Conservation (phyloP, 768 basidiomycete genomes). For the Kwoniella dendrophila region DNA sequence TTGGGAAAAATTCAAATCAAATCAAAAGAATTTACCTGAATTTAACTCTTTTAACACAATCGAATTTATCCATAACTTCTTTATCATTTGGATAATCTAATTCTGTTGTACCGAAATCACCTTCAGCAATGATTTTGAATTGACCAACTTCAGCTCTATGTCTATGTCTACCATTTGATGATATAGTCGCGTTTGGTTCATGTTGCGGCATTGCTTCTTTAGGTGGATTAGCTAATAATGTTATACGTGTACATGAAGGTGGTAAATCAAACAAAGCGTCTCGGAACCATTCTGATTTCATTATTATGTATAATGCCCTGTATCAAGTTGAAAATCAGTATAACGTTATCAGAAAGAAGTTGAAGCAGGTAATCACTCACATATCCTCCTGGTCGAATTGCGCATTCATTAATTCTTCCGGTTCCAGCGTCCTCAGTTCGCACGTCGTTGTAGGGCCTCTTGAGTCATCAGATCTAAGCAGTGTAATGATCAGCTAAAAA, state of each 20-base stretch:
- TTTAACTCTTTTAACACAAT: constrained; percentile 68
- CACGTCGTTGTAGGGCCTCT: constrained; percentile 53
- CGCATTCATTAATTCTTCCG: constrained; percentile 78
- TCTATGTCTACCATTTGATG: constrained; percentile 22
- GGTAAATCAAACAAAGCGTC: constrained; percentile 91
- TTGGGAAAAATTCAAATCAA: neutral
- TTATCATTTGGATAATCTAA: constrained; percentile 95
- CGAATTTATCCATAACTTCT: constrained; percentile 87
- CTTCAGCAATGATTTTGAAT: constrained; percentile 77
- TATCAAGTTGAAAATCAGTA: neutral
- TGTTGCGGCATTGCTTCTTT: constrained; percentile 17
- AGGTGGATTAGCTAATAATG: constrained; percentile 75
- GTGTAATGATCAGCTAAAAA: neutral
- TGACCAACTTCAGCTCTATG: constrained; percentile 62
- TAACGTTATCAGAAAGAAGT: neutral
- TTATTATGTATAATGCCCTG: constrained; percentile 77
- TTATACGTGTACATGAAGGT: constrained; percentile 79
- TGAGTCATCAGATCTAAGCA: constrained; percentile 41
- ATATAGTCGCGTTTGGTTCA: constrained; percentile 25
- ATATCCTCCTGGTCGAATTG: constrained; percentile 71
- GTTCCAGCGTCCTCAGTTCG: constrained; percentile 66
- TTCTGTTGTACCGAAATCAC: constrained; percentile 85
- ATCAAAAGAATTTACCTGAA: constrained; percentile 70
- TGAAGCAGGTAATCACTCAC: constrained; percentile 56
- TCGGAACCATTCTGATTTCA: constrained; percentile 93